Percentiles rank a stretch among this genome's conserved stretches.
These are phyloP conservation scores for Eutrema heterophyllum DNA, from an alignment of 345 rosid genomes.

Conservation along the genomic window DNA sequence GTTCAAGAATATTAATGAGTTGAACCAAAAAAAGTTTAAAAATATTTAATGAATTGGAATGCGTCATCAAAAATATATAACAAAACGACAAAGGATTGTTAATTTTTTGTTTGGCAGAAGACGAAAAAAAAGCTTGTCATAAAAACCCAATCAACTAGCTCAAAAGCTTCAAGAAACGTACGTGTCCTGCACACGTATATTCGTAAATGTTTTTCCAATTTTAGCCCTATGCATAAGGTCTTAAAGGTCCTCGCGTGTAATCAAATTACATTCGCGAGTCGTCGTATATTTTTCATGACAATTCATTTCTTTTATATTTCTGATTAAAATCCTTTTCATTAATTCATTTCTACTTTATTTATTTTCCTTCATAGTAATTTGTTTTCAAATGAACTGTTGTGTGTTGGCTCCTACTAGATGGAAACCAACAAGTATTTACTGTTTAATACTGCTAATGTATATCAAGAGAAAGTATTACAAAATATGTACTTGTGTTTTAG, in stretches of 20 bases:
- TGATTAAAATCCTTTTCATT: background rate
- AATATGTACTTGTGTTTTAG: background rate
- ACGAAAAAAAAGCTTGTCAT: slow-evolving; percentile 12
- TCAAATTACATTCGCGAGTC: background rate
- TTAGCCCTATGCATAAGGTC: background rate
- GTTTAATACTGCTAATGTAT: background rate
- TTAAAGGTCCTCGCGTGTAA: background rate
- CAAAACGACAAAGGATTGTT: background rate
- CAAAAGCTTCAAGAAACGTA: background rate
- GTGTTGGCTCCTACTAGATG: background rate
- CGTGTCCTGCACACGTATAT: slow-evolving; percentile 6
- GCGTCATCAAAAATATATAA: background rate
- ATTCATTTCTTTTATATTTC: background rate
- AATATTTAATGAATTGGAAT: background rate
- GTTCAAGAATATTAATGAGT: background rate
- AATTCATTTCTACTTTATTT: background rate
- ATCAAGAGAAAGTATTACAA: background rate
- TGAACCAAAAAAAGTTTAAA: background rate
- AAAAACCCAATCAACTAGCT: background rate
- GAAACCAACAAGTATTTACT: background rate
- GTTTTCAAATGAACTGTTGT: background rate
- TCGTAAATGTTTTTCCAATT: background rate
- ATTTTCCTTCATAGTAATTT: background rate
- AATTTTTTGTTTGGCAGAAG: background rate
- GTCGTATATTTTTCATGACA: background rate